Conservation (phyloP, 169 alveolate genomes). For the Eimeria zaria region DNA sequence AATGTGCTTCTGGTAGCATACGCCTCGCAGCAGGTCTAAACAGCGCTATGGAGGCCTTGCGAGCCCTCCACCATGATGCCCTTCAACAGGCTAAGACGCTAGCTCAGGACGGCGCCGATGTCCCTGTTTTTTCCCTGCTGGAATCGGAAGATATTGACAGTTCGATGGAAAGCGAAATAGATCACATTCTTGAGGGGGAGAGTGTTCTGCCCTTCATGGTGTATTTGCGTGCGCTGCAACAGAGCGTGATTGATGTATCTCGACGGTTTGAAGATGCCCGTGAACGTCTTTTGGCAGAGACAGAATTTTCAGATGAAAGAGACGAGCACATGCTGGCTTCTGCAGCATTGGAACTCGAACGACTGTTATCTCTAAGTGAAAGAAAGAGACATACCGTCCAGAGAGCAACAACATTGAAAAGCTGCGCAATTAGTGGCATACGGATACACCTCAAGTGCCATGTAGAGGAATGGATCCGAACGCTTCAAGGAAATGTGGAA, state of each 20-base stretch:
- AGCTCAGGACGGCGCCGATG: not conserved
- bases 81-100: constrained; percentile 11
- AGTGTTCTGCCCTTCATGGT: not conserved
- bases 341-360: constrained; percentile 12
- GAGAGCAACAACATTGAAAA: constrained; percentile 13
- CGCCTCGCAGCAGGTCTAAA: not conserved
- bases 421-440: constrained; percentile 8
- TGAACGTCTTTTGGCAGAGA: not conserved
- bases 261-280: not conserved
- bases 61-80: not conserved
- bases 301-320: not conserved
- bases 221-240: constrained; percentile 11
- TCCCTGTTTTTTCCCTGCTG: not conserved
- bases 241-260: constrained; percentile 4
- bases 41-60: not conserved
- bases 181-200: not conserved
- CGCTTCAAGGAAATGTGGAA: not conserved
- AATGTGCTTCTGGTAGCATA: not conserved
- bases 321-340: not conserved
- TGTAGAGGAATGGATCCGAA: constrained; percentile 7
- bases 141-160: not conserved
- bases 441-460: not conserved
- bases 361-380: not conserved
- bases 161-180: not conserved
- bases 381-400: not conserved